Evolutionary conservation across 1,139 yeast species (phyloP), one percentile per base, ranked within the genome.

Genomic region (Geotrichum macrosporum): DNA sequence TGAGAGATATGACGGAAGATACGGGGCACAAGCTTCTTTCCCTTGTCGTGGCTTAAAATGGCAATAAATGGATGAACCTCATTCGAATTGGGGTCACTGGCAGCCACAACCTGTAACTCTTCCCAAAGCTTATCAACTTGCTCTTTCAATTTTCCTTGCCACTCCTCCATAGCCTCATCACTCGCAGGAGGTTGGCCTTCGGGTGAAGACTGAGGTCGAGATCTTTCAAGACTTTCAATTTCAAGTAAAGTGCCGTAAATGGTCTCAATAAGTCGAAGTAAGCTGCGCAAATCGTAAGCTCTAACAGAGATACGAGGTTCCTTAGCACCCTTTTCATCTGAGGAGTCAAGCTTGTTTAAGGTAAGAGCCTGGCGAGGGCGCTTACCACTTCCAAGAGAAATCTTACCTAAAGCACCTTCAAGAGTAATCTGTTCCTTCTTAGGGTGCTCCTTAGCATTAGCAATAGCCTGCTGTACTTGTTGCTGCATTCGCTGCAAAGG

Each of bases 401-500:
- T 84, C 68, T 84, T 86, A 57, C 97, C 97, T 52, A 89, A 73
- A 0, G 95, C 94, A 57, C 96, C 96, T 61, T 85, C 96, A 58
- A 82, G 80, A 44, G 82, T 80, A 54, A 78, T 73, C 56, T 78
- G 84, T 27, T 78, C 80, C 59, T 76, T 75, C 71, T 81, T 84
- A 55, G 94, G 92, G 63, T 86, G 79, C 61, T 87, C 95, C 63
- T 87, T 85, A 32, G 96, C 96, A 45, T 87, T 94, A 41, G 94
- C 85, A 19, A 92, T 96, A 6, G 97, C 97, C 62, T 85, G 85
- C 64, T 89, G 95, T 49, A 94, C 96, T 69, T 92, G 97, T 63
- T 89, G 96, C 70, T 92, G 97, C 96, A 92, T 89, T 74, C 96
- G 81, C 69, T 86, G 96, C 60, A 89, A 75, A 1, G 96, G 96